Evolutionary conservation across 2,329 filamentous ascomycete genomes (phyloP), one percentile per base, ranked within the genome.

Genomic region (Hypoxylon sp.): DNA sequence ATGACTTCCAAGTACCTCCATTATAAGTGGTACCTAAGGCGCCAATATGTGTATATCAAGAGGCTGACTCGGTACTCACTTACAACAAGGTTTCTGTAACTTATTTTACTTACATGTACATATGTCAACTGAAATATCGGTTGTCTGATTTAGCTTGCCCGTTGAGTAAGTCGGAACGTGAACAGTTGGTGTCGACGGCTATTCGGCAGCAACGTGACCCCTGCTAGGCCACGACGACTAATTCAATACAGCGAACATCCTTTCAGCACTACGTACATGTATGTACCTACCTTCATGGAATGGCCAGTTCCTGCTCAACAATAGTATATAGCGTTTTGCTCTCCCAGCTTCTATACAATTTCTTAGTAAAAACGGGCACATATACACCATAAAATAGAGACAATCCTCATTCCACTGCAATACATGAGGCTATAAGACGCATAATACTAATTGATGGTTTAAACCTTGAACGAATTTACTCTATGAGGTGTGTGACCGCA

Each of bases 181-280:
- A 31, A 51, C 1, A 44, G 22, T 6, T 46, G 33, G 48, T 20
- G 10, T 44, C 37, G 37, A 40, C 58, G 64, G 58, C 37, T 61
- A 57, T 61, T 58, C 64, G 64, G 64, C 64, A 66, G 17, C 50
- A 25, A 14, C 30, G 27, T 11, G 14, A 48, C 22, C 22, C 20
- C 13, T 49, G 55, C 20, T 30, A 59, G 27, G 40, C 13, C n/a
- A 49, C 13, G 30, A 33, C 25, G n/a, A 50, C 27, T 31, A 22
- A 11, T 35, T 10, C 33, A 4, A 13, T 35, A 35, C 22, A 49
- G 44, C 44, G 44, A 59, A 49, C 25, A 27, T 58, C 44, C 30
- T 58, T 33, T 33, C 33, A n/a, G 17, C 11, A 48, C 22, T 20
- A 48, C 33, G 54, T 57, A 20, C 46, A n/a, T 31, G 4, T 17